A percentile compares a stretch with the other conserved stretches of the same genome.
Conservation (phyloP, 2,329 filamentous ascomycete genomes). For the Sporothrix brunneoviolacea region DNA sequence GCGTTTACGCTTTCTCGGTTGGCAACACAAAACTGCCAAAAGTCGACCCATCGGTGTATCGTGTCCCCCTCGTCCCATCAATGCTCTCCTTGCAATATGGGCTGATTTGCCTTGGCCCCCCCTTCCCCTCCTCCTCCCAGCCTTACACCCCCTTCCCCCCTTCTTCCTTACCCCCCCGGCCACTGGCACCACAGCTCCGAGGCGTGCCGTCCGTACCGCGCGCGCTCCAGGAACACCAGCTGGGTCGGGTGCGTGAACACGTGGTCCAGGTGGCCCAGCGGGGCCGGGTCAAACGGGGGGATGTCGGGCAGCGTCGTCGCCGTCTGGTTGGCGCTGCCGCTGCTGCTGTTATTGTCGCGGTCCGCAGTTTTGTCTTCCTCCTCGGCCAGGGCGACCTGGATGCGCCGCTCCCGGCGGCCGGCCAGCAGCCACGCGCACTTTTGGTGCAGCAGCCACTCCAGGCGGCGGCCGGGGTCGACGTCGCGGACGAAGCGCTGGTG, state of each 20-base stretch:
- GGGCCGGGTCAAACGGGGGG: slow-evolving; percentile 16
- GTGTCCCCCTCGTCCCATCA: too few species aligned
- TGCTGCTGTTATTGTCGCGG: background rate
- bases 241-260: slow-evolving; percentile 11
- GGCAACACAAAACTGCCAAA: too few species aligned
- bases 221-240: slow-evolving; percentile 7
- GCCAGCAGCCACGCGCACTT: slow-evolving; percentile 17
- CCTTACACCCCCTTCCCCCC: too few species aligned
- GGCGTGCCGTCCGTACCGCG: background rate
- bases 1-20: too few species aligned
- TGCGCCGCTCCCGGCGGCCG: slow-evolving; percentile 10
- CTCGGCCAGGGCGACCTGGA: slow-evolving; percentile 10
- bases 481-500: slow-evolving; percentile 9
- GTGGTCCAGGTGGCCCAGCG: slow-evolving; percentile 8
- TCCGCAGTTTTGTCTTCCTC: too few species aligned
- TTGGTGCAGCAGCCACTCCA: slow-evolving; percentile 13
- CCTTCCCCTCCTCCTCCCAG: too few species aligned
- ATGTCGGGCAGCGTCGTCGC: slow-evolving; percentile 17
- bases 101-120: too few species aligned
- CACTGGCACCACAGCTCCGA: slow-evolving; percentile 14
- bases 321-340: too few species aligned
- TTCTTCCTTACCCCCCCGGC: too few species aligned
- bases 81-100: too few species aligned
- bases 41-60: too few species aligned
- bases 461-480: background rate